Evolutionary conservation across 805 yeast genomes (phyloP), one percentile per base, ranked within the genome.

Genomic region (Kuraishia capsulata): DNA sequence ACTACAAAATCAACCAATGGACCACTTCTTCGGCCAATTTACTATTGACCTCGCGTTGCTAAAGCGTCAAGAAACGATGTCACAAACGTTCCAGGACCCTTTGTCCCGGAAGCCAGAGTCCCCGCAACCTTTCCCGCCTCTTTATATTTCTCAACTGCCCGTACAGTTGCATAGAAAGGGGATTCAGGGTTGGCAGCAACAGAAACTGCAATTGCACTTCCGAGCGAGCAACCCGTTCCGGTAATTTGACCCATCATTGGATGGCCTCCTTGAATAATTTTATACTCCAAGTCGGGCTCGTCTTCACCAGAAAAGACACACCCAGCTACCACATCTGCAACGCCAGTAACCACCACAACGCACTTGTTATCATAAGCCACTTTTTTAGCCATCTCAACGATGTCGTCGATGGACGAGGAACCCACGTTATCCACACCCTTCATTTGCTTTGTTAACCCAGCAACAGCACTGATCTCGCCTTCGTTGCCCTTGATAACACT

Each of bases 141-240:
- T 42, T 81, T 83, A 57, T 78, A 84, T 10, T 73, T 43, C 3
- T 53, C 32, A 1, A 81, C 73, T 0, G 87, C 90, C 0, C 66
- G 62, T 3, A 66, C 63, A 1, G 75, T 72, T 1, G 81, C 76
- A 5, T 52, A 55, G 41, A 67, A 69, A 0, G 67, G 49, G 38
- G 62, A 57, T 5, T 50, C 56, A 1, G 65, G 57, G 38, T 56
- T 48, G 2, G 75, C 71, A 3, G 78, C 78, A 2, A 76, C 53
- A 42, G 63, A 69, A 1, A 83, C 64, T 0, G 83, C 78, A 38
- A 86, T 74, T 0, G 75, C 69, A 33, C 88, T 76, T 1, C 95
- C 95, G 29, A 87, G 58, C 0, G 90, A 73, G 44, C 96, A 87
- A 0, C 96, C 96, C 2, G 88, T 65, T 0, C 94, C 95, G 0